Base-by-base conservation (phyloP, 2,329 filamentous ascomycete species). In the Colletotrichum tamarilloi region DNA sequence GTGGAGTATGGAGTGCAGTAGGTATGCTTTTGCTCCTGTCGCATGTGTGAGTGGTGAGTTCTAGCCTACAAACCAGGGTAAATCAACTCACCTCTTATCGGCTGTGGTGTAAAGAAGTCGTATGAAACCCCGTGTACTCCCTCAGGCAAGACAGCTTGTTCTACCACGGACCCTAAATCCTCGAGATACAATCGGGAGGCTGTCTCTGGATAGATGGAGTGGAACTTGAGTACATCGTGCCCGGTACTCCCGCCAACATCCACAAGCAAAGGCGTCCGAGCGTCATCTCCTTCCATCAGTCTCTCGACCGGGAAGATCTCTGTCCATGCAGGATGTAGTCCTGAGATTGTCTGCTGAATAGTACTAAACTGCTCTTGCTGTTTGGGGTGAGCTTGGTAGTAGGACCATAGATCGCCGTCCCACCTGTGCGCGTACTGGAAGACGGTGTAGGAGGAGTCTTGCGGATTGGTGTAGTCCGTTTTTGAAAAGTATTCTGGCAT, bases 1-100 rank as follows among this genome's bases (percentile, higher is more conserved):
- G 77, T 90, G 88, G 12, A 90, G 81, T 62, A 90, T 87, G 73
- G 85, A 81, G 76, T 88, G 87, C 74, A 90, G 78, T 56, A 89
- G 79, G 79, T 87, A 90, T 62, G 88, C 82, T 59, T 87, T 86
- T 6, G 85, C 87, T 9, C 62, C 62, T 66, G 6, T 4, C 1
- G 5, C 2, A 14, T 22, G 8, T 49, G 42, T 49, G 42, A 49
- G 8, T 49, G 5, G 3, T 32, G 0, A 2, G 58, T 8, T 11
- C 0, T 9, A 4, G 32, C 14, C 8, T 16, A 14, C 11, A 35
- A 11, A 35, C 32, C 32, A 4, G 11, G 11, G 4, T 35, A 5
- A 35, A 1, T 12, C 32, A 35, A 35, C 11, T 26, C 9, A 66
- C 62, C 55, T 24, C 79, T 65, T 6, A 82, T 76, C 0, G 80